Evolutionary conservation across 1,284 basidiomycete genomes (phyloP).

Genomic region (Pascua sp.): DNA sequence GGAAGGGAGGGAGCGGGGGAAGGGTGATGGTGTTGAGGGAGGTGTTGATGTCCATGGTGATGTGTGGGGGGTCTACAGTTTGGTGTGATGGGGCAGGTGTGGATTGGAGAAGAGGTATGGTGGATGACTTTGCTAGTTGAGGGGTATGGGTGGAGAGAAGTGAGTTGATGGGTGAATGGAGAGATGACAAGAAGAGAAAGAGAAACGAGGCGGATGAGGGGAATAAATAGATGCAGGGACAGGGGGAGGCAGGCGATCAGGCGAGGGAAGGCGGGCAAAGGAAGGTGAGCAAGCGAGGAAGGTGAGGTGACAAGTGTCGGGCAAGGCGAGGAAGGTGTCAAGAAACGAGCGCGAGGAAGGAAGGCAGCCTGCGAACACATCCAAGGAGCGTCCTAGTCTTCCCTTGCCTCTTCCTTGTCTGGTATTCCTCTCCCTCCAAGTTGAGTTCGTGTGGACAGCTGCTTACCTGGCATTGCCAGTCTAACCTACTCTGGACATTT

Average conservation of each 20-base stretch:
- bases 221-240: neutral
- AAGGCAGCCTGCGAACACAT: neutral
- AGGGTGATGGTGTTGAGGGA: constrained; percentile 12
- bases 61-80: neutral
- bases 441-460: no score
- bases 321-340: neutral
- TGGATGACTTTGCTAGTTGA: no score
- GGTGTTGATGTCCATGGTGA: neutral
- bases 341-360: neutral
- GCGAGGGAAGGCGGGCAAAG: neutral
- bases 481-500: no score
- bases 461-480: no score
- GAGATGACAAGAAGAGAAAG: neutral
- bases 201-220: neutral
- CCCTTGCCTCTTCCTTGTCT: no score
- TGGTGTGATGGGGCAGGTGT: neutral
- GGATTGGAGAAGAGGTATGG: neutral
- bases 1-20: constrained; percentile 18
- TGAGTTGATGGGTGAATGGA: neutral
- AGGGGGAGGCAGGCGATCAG: no score
- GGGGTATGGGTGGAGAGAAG: neutral
- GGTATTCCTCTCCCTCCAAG: no score
- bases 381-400: no score
- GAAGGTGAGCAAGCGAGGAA: no score
- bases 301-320: neutral